Base-by-base conservation (phyloP, 1,284 basidiomycete species). In the Melanopsichium pennsylvanicum region DNA sequence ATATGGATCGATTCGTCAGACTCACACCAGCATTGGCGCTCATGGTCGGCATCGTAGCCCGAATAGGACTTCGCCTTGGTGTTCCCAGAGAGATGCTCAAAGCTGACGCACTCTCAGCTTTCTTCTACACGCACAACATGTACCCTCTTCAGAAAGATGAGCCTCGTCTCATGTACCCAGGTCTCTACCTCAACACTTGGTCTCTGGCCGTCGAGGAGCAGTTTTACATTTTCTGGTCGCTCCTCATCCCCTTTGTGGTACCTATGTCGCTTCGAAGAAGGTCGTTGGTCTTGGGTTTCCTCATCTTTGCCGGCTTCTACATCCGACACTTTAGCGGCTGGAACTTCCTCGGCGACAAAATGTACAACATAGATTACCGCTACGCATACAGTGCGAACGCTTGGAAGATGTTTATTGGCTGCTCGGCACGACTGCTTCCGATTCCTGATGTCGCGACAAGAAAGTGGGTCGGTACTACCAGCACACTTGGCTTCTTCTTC, bases 171-270 rank as follows among this genome's bases (percentile, higher is more conserved):
- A 64, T 64, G 61, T 48, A 32, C 22, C 55, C 54, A 5, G 55
- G 61, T 31, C 21, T 63, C 16, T 62, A 41, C 39, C 48, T 54
- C 33, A 51, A 68, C 50, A 63, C 60, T 1, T 68, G 64, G 64
- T 62, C 64, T 31, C 42, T 68, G 3, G 64, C 64, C 5, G 60
- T 68, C 13, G 64, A 68, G 27, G 60, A 68, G 31, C 64, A 68
- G 51, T 68, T 68, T 35, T 68, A 68, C 37, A 57, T 68, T 23
- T 56, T 68, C 36, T 68, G 64, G 64, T 61, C 64, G 25, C 45
- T 63, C 3, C 25, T 68, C 12, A 56, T 68, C 15, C 36, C 52
- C 2, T 47, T 68, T n/a, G 34, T 64, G 19, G 33, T 64, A 11
- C 54, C 54, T 3, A 48, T 58, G 12, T 54, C 61, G 35, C 26